Evolutionary conservation across 2,329 filamentous ascomycete species (phyloP), one percentile per base, ranked within the genome.

Genomic region (Dactylella cylindrospora): DNA sequence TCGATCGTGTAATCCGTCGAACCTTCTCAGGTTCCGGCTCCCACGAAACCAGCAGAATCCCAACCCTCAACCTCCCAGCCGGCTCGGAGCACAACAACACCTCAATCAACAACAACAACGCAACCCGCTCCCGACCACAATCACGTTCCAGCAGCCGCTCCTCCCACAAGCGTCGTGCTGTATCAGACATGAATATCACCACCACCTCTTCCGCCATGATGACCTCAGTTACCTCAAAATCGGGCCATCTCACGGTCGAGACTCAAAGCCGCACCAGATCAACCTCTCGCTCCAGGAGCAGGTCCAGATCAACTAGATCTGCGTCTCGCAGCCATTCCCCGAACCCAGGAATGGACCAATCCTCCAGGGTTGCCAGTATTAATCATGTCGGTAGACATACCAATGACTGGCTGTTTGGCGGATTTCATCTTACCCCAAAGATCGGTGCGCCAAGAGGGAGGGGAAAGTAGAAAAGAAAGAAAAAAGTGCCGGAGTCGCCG

Each of bases 381-480:
- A 55, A 55, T 38, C 59, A 64, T 31, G 59, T 64, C 25, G 59
- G 59, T 1, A 36, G 59, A 29, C 59, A 64, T 19, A 55, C 59
- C 25, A 64, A 64, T 17, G 59, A 64, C 44, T 64, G 59, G 59
- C 50, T 64, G n/a, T 64, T 64, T 29, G 59, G 59, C n/a, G 59
- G 59, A 5, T 64, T 64, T 50, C 49, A 55, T 36, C 50, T 64
- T 15, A 64, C 50, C 4, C 50, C 50, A 25, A 64, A 55, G 39
- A 64, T 61, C 25, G 55, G 55, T 17, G 41, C 55, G 12, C 55
- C 33, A 15, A 47, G 55, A 19, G 55, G 55, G 15, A 35, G 55
- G n/a, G 36, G 47, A 15, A 53, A 51, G 55, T 53, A 33, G 25
- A 35, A 9, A 22, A 20, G 7, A 17, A 23, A 22, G 23, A n/a